Evolutionary conservation across 2,329 filamentous ascomycete genomes (phyloP), one percentile per base, ranked within the genome.

Genomic region (Xylaria digitata): DNA sequence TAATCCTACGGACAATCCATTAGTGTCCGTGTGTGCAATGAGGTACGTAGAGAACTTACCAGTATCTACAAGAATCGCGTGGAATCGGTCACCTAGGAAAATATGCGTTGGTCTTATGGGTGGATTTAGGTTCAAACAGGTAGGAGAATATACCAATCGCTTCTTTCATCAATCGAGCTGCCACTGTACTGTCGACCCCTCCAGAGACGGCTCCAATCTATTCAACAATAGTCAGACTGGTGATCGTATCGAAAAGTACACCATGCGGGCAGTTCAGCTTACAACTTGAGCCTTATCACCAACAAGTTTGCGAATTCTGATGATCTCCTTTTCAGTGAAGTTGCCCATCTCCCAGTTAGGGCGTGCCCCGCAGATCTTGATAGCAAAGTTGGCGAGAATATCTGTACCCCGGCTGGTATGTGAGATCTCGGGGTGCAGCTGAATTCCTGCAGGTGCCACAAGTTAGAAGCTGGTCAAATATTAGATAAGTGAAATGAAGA

Each of bases 161-260:
- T 75, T 93, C 89, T 72, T 90, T 85, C 92, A 97, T 95, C 21
- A 97, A 85, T 79, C 90, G 92, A 0, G 93, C 92, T 1, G 90
- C 94, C 11, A 97, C 94, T 2, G 94, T 97, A 11, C 88, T 92
- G 79, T 97, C 94, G 17, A 97, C 94, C 75, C 94, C 94, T 71
- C 94, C 94, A 70, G 87, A 90, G 64, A 93, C 90, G 19, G 91
- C 90, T 66, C 91, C 91, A 71, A 95, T 89, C 65, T 68, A 48
- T 63, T 21, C 30, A 32, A 46, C 1, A 43, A 15, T 1, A 23
- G 45, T 61, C 54, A 63, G 46, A 40, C 40, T 26, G n/a, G 13
- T 6, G 13, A 19, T 4, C 21, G 30, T 45, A n/a, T n/a, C 11
- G 55, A 34, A 30, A 43, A 37, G 15, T 1, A 37, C 1, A 9